Evolutionary conservation across 257 asterid genomes (phyloP), one percentile per base, ranked within the genome.

Genomic region (Forsythia suspensa): DNA sequence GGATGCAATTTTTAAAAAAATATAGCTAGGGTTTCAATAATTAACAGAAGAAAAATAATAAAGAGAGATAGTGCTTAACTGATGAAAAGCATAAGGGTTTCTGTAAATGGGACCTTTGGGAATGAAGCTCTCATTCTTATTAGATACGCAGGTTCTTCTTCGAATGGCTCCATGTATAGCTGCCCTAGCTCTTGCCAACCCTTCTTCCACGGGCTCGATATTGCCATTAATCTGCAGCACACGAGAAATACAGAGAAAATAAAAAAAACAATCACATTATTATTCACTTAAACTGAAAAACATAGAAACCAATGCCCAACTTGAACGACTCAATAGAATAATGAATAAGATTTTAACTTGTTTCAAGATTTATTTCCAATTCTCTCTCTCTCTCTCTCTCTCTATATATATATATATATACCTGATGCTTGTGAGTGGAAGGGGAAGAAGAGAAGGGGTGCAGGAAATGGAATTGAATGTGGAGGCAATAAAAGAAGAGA

Each of bases 51-150:
- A 46, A 46, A 46, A 48, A 48, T 48, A 41, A 42, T 4, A 16
- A n/a, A 34, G 15, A 10, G 71, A 79, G 72, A 72, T 39, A 79
- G 12, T 18, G 40, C 83, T 85, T 79, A 84, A 88, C 92, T 84
- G 92, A 66, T 84, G 83, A 83, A 88, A 88, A 24, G 88, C 83
- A 24, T 46, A 43, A 42, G 90, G 87, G 29, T 86, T 86, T 72
- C 73, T 79, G 76, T 88, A 88, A 63, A 82, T 41, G 59, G 89
- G 51, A 18, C 85, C 88, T 11, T 39, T 52, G 2, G 89, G 89
- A 0, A 80, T 51, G 74, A 73, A 83, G 36, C 67, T 73, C 51
- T 72, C 77, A 46, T 85, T 76, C 61, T 71, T 36, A 6, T 36
- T 1, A 2, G 76, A 63, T 1, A 0, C 8, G 68, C n/a, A 39